Evolutionary conservation across 2,329 filamentous ascomycete genomes (phyloP).

Genomic region (Aspergillus persii): DNA sequence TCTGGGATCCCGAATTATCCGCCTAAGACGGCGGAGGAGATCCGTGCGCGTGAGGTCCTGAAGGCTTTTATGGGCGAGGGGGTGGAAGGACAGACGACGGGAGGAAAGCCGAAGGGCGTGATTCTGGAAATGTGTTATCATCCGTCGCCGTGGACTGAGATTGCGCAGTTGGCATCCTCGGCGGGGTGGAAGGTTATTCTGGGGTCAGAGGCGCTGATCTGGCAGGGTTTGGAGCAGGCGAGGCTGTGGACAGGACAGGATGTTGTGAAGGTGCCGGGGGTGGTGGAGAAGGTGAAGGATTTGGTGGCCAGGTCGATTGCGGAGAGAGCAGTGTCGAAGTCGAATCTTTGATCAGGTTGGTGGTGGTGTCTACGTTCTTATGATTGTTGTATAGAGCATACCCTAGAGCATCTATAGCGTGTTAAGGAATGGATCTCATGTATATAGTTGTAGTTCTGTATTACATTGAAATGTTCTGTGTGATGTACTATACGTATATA

Average conservation of each 20-base stretch:
- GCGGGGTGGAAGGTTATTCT: slow-evolving; percentile 71
- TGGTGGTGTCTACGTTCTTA: slow-evolving; percentile 12
- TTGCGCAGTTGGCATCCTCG: slow-evolving; percentile 59
- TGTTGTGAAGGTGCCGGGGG: slow-evolving; percentile 55
- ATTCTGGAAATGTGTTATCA: slow-evolving; percentile 85
- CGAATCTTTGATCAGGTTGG: slow-evolving; percentile 23
- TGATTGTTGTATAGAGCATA: slow-evolving; percentile 24
- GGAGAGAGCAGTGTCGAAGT: slow-evolving; percentile 29
- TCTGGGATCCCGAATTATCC: slow-evolving; percentile 74
- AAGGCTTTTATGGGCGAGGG: slow-evolving; percentile 33
- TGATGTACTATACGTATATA: not conserved
- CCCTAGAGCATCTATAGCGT: slow-evolving; percentile 18
- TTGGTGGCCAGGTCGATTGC: slow-evolving; percentile 50
- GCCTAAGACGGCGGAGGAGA: slow-evolving; percentile 64
- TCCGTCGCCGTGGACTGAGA: slow-evolving; percentile 65
- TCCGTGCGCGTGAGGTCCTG: slow-evolving; percentile 55
- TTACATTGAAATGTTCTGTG: not conserved
- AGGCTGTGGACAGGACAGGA: slow-evolving; percentile 62
- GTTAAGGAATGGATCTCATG: not conserved
- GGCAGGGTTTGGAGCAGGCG: slow-evolving; percentile 70
- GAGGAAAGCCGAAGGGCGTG: slow-evolving; percentile 56
- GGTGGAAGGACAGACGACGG: slow-evolving; percentile 12
- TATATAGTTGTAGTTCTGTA: slow-evolving; percentile 1
- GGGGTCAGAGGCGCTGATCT: slow-evolving; percentile 74
- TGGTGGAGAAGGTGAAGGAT: slow-evolving; percentile 57